Evolutionary conservation across 352 stramenopile genomes (phyloP), one percentile per base, ranked within the genome.

Genomic region (Pythium periplocum): DNA sequence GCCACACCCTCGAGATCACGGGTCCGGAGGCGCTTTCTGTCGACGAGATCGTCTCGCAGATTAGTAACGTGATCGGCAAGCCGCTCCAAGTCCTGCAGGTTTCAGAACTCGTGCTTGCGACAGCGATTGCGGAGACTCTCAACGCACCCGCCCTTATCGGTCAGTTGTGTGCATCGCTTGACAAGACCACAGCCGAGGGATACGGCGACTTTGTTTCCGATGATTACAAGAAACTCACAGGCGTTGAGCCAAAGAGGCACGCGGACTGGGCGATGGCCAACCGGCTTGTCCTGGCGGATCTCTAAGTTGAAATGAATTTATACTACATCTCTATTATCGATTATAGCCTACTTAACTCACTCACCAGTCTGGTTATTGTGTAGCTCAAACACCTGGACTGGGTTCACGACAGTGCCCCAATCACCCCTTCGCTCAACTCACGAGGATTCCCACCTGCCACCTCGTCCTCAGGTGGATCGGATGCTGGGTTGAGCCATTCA

Each of bases 191-290:
- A 48, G 46, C 45, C 11, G 48, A 26, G 1, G 57, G 62, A 2
- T 44, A 40, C 8, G 45, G 40, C 10, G 48, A 30, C 3, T 11
- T 45, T 6, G 33, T 50, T 1, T 40, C 36, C 9, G 34, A 62
- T 11, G 57, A 69, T 34, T 69, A 53, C 46, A 45, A 57, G 38
- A 45, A 48, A 45, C 49, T 69, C 39, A 63, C 60, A 12, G 62
- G 62, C n/a, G 43, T 45, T 9, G 39, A 65, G 17, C 48, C 57
- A 46, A 17, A 51, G 26, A 50, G 36, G 9, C 61, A 62, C 45
- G 48, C 41, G 2, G 37, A 53, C 41, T 66, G 57, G 52, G 33
- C 60, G 46, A 37, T 52, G 39, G 45, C 40, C 42, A 53, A 66
- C 48, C 17, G 17, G 17, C 17, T 26, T 26, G 17, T 26, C 17